These are phyloP conservation scores for Microcera coccophila DNA, from an alignment of 2,329 filamentous ascomycete species.

Conservation along the genomic window DNA sequence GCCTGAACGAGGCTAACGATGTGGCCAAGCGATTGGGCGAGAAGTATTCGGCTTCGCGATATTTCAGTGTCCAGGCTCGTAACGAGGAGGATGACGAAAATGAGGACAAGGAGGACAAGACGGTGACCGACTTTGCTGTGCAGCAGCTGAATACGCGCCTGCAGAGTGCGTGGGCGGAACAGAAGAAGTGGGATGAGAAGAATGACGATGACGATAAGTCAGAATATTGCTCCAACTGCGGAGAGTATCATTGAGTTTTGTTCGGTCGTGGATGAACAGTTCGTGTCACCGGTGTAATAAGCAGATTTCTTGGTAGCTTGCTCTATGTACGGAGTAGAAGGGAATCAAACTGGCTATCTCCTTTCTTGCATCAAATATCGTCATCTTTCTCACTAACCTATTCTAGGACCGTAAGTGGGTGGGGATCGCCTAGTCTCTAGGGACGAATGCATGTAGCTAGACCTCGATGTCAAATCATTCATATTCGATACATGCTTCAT, in stretches of 20 bases:
- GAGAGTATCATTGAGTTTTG: slow-evolving; percentile 14
- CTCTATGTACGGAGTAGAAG: neutral
- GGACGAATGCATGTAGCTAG: too few relatives aligned
- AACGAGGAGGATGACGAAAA: slow-evolving; percentile 24
- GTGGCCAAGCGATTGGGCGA: slow-evolving; percentile 55
- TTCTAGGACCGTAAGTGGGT: too few relatives aligned
- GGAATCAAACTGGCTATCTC: neutral
- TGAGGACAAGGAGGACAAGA: slow-evolving; percentile 22
- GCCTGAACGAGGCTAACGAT: slow-evolving; percentile 55
- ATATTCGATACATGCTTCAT: neutral
- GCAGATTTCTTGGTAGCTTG: too few relatives aligned
- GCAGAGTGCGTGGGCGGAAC: slow-evolving; percentile 22
- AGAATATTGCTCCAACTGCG: slow-evolving; percentile 8
- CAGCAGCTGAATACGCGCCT: slow-evolving; percentile 15
- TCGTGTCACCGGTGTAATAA: neutral
- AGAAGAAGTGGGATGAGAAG: slow-evolving; percentile 10
- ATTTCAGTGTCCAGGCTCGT: slow-evolving; percentile 34
- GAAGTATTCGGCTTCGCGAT: slow-evolving; percentile 38
- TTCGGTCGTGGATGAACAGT: neutral
- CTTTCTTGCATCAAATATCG: too few relatives aligned
- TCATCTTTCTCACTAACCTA: too few relatives aligned
- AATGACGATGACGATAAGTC: slow-evolving; percentile 10
- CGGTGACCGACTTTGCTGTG: slow-evolving; percentile 30
- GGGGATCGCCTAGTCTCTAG: too few relatives aligned
- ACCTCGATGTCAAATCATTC: too few relatives aligned